Evolutionary conservation across 345 rosid genomes (phyloP).

Genomic region (Erodium maritimum): DNA sequence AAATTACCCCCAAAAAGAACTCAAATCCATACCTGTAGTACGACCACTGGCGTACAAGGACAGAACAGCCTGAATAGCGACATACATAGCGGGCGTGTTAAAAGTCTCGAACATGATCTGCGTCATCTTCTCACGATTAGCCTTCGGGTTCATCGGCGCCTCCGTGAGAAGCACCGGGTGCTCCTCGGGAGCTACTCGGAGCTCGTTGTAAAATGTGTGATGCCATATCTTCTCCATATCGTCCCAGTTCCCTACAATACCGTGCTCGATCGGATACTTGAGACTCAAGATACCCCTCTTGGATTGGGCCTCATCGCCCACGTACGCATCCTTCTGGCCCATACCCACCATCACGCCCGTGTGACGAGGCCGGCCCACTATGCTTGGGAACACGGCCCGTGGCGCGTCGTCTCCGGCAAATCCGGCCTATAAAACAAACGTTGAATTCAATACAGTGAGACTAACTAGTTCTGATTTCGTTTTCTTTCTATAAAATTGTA

Average conservation of each 20-base stretch:
- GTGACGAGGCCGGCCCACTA: too few relatives aligned
- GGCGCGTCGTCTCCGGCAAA: conserved; percentile 96
- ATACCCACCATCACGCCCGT: too few relatives aligned
- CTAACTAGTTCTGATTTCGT: too few relatives aligned
- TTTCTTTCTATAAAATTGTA: too few relatives aligned
- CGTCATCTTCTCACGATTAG: conserved; percentile 97
- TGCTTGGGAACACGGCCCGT: conserved; percentile 84
- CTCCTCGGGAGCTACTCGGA: conserved; percentile 82
- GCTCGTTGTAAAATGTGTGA: too few relatives aligned
- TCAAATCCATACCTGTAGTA: conserved; percentile 59
- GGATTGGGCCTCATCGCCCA: conserved; percentile 46
- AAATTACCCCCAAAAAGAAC: background rate
- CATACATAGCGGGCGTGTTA: conserved; percentile 91
- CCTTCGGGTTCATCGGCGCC: conserved; percentile 95
- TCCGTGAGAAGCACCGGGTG: conserved; percentile 46
- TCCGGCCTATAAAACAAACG: conserved; percentile 52
- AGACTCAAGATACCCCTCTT: conserved; percentile 19
- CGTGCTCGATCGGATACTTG: conserved; percentile 33
- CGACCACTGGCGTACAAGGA: conserved; percentile 95
- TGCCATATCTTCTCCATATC: too few relatives aligned
- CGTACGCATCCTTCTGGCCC: too few relatives aligned
- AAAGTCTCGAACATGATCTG: too few relatives aligned
- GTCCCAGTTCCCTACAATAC: too few relatives aligned
- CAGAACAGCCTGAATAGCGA: conserved; percentile 89
- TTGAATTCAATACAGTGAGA: too few relatives aligned